Evolutionary conservation across 176 grass and related monocot genomes (phyloP).

Genomic region (Pontederia paniculata): DNA sequence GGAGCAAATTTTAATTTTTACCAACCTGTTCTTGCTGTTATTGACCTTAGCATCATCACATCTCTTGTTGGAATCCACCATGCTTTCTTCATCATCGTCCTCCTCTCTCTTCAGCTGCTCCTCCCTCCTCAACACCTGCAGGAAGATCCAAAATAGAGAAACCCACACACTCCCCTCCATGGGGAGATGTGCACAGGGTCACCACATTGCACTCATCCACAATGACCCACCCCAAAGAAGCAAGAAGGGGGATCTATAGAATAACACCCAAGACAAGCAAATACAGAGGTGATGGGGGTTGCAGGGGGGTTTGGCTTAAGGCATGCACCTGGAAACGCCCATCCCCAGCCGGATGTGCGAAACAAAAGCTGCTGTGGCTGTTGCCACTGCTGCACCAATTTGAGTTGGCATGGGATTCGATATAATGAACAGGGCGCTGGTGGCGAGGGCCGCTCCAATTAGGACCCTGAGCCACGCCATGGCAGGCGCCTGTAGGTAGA

Average conservation of each 20-base stretch:
- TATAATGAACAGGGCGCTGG: no score
- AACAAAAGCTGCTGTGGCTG: background rate
- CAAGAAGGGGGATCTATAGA: conserved; percentile 2
- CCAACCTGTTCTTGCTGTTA: conserved; percentile 19
- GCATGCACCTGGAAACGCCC: background rate
- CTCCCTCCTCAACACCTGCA: conserved; percentile 10
- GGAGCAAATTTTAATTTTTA: background rate
- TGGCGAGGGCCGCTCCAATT: no score
- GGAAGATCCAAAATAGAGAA: background rate
- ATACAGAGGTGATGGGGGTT: background rate
- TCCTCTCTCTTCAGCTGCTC: background rate
- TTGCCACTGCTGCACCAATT: no score
- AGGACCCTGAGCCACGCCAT: no score
- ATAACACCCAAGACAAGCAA: background rate
- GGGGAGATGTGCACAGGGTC: background rate
- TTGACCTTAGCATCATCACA: conserved; percentile 7
- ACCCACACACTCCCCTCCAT: background rate
- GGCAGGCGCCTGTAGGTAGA: no score
- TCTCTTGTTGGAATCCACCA: conserved; percentile 13
- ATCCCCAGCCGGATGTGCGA: background rate
- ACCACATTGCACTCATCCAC: conserved; percentile 9
- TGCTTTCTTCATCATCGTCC: background rate
- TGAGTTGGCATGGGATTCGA: no score
- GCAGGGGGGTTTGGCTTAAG: background rate
- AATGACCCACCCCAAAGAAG: background rate